Evolutionary conservation across 345 rosid genomes (phyloP).

Genomic region (Erodium maritimum): DNA sequence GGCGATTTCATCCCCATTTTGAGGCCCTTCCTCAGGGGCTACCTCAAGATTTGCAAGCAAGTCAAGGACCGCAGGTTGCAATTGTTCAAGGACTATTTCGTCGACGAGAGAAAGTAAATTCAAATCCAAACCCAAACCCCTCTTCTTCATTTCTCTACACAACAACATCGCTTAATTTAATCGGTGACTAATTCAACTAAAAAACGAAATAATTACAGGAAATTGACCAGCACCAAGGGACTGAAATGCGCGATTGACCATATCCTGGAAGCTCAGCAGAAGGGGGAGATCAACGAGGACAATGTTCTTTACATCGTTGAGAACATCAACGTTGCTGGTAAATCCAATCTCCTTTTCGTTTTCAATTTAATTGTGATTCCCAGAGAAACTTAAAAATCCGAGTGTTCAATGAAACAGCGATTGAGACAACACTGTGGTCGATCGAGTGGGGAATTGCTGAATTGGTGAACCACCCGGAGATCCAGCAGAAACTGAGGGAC

Average conservation of each 20-base stretch:
- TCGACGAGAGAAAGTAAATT: conserved; percentile 80
- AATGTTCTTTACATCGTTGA: conserved; percentile 96
- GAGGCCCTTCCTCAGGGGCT: conserved; percentile 86
- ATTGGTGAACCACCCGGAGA: conserved; percentile 78
- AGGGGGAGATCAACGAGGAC: conserved; percentile 93
- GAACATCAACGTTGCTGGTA: conserved; percentile 97
- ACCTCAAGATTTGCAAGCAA: conserved; percentile 81
- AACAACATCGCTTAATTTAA: too few relatives aligned
- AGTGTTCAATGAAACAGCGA: conserved; percentile 37
- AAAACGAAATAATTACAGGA: too few relatives aligned
- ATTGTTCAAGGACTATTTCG: conserved; percentile 87
- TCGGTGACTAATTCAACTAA: too few relatives aligned
- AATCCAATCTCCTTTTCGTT: neutral
- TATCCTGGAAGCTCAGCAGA: conserved; percentile 73
- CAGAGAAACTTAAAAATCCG: neutral
- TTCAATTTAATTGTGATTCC: neutral
- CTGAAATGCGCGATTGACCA: conserved; percentile 94
- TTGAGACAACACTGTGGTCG: conserved; percentile 94
- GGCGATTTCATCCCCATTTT: conserved; percentile 94
- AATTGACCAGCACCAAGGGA: conserved; percentile 45
- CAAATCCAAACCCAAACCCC: too few relatives aligned
- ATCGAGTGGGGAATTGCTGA: conserved; percentile 96
- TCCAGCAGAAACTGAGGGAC: conserved; percentile 60
- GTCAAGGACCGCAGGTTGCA: conserved; percentile 67
- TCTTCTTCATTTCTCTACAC: too few relatives aligned